phyloP scores from a whole-genome alignment of 2,329 filamentous ascomycete species.

The Pseudomassariella vexata region DNA sequence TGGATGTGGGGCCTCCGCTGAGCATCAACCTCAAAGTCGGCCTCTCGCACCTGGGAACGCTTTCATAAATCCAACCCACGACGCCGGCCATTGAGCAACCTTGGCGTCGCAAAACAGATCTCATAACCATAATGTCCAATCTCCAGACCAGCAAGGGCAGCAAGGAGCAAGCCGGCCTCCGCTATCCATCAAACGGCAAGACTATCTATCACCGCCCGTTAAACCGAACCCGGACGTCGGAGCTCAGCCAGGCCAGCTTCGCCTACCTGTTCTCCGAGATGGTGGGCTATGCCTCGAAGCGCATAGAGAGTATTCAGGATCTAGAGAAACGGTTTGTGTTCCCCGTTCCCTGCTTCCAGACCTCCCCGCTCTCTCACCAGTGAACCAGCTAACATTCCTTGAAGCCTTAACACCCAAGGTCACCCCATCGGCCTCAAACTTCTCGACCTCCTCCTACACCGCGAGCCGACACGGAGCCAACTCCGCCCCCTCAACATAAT shows the following conservation, averaged over 20 bases:
- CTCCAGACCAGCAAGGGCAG: constrained; percentile 42
- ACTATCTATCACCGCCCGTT: constrained; percentile 96
- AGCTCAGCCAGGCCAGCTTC: constrained; percentile 89
- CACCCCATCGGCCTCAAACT: constrained; percentile 91
- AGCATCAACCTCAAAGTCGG: too few relatives aligned
- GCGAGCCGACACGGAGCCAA: constrained; percentile 64
- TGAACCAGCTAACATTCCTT: too few relatives aligned
- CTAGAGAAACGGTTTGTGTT: constrained; percentile 73
- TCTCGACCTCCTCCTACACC: constrained; percentile 89
- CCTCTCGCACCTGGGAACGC: too few relatives aligned
- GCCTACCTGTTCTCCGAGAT: constrained; percentile 96
- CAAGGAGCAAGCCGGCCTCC: constrained; percentile 56
- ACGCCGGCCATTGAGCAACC: neutral
- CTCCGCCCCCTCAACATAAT: constrained; percentile 83
- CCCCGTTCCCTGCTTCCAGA: too few relatives aligned
- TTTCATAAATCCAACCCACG: too few relatives aligned
- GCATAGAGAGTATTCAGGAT: constrained; percentile 89
- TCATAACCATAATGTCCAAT: constrained; percentile 43
- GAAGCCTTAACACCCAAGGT: constrained; percentile 83
- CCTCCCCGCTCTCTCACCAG: too few relatives aligned
- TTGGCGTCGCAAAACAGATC: too few relatives aligned
- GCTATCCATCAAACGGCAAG: constrained; percentile 88
- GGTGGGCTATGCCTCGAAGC: constrained; percentile 87
- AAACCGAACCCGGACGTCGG: constrained; percentile 80
- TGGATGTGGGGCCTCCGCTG: too few relatives aligned